Percentiles rank a stretch among this genome's conserved stretches.
Evolutionary conservation across 768 basidiomycete species (phyloP).

Genomic region (Sarcodon aspratus): DNA sequence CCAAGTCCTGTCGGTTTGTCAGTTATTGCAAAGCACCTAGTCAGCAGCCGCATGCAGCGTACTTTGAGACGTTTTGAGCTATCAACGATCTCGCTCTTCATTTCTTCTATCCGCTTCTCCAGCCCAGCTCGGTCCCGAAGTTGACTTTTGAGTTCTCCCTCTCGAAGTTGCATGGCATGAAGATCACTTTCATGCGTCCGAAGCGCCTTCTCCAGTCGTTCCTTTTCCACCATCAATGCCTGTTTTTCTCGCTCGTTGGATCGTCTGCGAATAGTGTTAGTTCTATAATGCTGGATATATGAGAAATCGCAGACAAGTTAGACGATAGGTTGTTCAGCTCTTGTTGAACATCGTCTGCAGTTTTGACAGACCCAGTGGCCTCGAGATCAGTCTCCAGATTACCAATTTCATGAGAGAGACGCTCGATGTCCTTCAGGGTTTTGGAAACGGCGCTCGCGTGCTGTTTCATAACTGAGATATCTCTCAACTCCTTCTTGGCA

Average conservation of each 20-base stretch:
- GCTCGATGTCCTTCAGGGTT: constrained; percentile 45
- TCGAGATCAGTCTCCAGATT: constrained; percentile 60
- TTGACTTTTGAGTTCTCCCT: constrained; percentile 44
- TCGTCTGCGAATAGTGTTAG: constrained; percentile 31
- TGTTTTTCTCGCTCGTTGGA: constrained; percentile 53
- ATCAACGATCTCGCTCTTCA: constrained; percentile 43
- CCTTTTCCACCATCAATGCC: constrained; percentile 44
- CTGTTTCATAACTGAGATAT: constrained; percentile 48
- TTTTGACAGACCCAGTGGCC: constrained; percentile 66
- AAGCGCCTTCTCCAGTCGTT: constrained; percentile 41
- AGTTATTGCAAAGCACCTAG: neutral
- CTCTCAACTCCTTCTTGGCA: constrained; percentile 48
- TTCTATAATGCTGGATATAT: neutral
- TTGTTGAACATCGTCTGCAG: constrained; percentile 74
- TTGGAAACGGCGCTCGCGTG: constrained; percentile 48
- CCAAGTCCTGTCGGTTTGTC: constrained; percentile 41
- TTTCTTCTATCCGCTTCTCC: constrained; percentile 43
- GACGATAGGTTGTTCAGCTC: constrained; percentile 56
- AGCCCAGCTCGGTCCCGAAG: constrained; percentile 45
- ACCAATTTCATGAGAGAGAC: constrained; percentile 47
- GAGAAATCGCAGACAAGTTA: constrained; percentile 41
- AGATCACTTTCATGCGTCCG: constrained; percentile 49
- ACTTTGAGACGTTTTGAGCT: constrained; percentile 43
- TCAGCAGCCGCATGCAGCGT: neutral
- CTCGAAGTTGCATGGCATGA: constrained; percentile 50